A percentile compares a stretch with the other conserved stretches of the same genome.
Conservation (phyloP, 192 early-diverging fungal genomes). For the Pilobolus umbonatus region DNA sequence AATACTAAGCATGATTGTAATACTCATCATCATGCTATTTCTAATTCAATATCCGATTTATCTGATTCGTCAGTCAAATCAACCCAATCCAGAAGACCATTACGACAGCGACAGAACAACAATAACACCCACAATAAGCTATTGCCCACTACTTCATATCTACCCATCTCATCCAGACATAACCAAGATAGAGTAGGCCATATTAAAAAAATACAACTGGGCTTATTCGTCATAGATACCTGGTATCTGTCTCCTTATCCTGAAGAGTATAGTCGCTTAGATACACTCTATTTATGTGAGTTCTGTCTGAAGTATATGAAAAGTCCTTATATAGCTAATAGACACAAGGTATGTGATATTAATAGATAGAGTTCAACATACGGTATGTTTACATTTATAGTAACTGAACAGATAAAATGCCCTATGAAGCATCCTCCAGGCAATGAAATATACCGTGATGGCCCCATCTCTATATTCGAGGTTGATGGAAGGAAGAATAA, state of each 20-base stretch:
- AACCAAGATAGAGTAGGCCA: constrained; percentile 8
- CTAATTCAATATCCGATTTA: too few species aligned
- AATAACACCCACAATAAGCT: not conserved
- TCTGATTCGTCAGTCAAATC: too few species aligned
- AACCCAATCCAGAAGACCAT: too few species aligned
- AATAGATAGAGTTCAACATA: constrained; percentile 1
- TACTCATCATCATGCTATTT: too few species aligned
- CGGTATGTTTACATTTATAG: too few species aligned
- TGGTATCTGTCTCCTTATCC: constrained; percentile 97
- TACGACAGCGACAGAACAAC: too few species aligned
- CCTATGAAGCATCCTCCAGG: constrained; percentile 79
- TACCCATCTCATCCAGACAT: not conserved
- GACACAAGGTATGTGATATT: constrained; percentile 60
- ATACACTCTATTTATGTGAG: constrained; percentile 88
- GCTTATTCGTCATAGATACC: constrained; percentile 78
- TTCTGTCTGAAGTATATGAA: constrained; percentile 98
- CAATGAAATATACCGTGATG: constrained; percentile 92
- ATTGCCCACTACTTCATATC: not conserved
- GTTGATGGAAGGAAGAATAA: constrained; percentile 97
- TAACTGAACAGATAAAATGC: constrained; percentile 44
- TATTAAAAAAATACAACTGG: constrained; percentile 77
- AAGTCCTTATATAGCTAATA: constrained; percentile 69
- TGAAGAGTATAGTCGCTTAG: constrained; percentile 86
- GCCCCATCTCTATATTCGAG: constrained; percentile 83
- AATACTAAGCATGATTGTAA: too few species aligned